Conservation (phyloP, 1,284 basidiomycete species). For the Ceratorhiza oryzae-sativae region DNA sequence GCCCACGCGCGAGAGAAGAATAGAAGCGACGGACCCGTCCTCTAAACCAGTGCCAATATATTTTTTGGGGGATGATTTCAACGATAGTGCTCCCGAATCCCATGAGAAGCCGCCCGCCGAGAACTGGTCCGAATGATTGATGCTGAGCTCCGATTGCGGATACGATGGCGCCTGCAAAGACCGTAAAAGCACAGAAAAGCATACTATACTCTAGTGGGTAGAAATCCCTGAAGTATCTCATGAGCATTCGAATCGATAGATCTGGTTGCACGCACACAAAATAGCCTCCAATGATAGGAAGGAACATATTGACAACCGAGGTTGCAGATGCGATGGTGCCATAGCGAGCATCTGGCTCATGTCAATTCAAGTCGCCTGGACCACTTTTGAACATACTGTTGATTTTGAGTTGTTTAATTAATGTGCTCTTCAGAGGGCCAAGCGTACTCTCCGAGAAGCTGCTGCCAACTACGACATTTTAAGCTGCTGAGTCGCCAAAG, state of each 20-base stretch:
- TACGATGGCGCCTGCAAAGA: conserved; percentile 23
- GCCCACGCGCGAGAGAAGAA: neutral
- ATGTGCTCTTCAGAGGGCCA: conserved; percentile 16
- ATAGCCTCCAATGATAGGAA: conserved; percentile 19
- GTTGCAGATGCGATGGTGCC: conserved; percentile 12
- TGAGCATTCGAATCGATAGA: neutral
- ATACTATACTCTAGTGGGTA: conserved; percentile 24
- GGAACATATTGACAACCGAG: conserved; percentile 19
- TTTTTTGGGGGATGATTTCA: conserved; percentile 30
- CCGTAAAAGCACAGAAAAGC: conserved; percentile 25
- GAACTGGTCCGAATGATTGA: conserved; percentile 7
- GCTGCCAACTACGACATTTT: neutral
- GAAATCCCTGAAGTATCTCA: neutral
- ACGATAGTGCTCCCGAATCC: conserved; percentile 21
- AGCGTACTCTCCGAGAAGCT: conserved; percentile 13
- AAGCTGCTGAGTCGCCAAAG: neutral
- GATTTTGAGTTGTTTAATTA: conserved; percentile 18
- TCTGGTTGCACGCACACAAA: neutral
- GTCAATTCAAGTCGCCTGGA: neutral
- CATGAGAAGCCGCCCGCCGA: conserved; percentile 26
- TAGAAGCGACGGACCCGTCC: neutral
- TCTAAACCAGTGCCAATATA: conserved; percentile 26
- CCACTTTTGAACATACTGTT: neutral
- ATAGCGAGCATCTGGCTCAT: conserved; percentile 3
- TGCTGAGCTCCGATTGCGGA: conserved; percentile 16